Evolutionary conservation across 495 filamentous ascomycete species (phyloP).

Genomic region (Aspergillus sclerotiicarbonarius): DNA sequence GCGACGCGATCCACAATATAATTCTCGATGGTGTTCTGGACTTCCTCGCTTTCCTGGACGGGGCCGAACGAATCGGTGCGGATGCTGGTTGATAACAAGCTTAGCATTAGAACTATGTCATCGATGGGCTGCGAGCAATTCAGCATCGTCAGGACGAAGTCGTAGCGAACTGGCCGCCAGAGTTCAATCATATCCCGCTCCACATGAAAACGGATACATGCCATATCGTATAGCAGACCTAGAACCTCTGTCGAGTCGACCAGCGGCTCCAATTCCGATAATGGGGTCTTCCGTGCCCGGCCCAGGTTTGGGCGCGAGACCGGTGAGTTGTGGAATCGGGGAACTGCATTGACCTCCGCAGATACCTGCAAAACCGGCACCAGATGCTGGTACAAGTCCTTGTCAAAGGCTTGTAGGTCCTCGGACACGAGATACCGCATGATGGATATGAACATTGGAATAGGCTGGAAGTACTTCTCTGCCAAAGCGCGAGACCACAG

Average conservation of each 20-base stretch:
- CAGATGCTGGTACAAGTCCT: slow-evolving; percentile 50
- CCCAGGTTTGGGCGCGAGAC: slow-evolving; percentile 39
- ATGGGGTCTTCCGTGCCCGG: slow-evolving; percentile 40
- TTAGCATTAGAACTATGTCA: slow-evolving; percentile 57
- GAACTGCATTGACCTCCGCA: slow-evolving; percentile 56
- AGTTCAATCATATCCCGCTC: slow-evolving; percentile 46
- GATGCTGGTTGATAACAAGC: slow-evolving; percentile 59
- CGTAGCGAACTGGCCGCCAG: slow-evolving; percentile 60
- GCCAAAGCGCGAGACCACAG: slow-evolving; percentile 63
- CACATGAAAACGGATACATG: slow-evolving; percentile 46
- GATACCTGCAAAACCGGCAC: slow-evolving; percentile 55
- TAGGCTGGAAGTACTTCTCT: slow-evolving; percentile 57
- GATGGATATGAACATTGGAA: slow-evolving; percentile 58
- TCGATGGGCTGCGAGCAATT: slow-evolving; percentile 55
- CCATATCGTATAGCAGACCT: slow-evolving; percentile 55
- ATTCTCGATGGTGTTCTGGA: slow-evolving; percentile 55
- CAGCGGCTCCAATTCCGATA: slow-evolving; percentile 42
- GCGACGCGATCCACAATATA: slow-evolving; percentile 61
- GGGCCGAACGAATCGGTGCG: slow-evolving; percentile 58
- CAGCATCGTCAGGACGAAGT: slow-evolving; percentile 65
- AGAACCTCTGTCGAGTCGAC: slow-evolving; percentile 59
- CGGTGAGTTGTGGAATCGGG: slow-evolving; percentile 48
- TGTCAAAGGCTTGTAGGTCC: slow-evolving; percentile 43
- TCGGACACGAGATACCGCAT: slow-evolving; percentile 52
- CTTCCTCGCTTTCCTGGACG: slow-evolving; percentile 49